A percentile compares a stretch with the other conserved stretches of the same genome.
These are phyloP conservation scores for Cornus florida DNA, from an alignment of 148 eudicot species.

Conservation along the genomic window DNA sequence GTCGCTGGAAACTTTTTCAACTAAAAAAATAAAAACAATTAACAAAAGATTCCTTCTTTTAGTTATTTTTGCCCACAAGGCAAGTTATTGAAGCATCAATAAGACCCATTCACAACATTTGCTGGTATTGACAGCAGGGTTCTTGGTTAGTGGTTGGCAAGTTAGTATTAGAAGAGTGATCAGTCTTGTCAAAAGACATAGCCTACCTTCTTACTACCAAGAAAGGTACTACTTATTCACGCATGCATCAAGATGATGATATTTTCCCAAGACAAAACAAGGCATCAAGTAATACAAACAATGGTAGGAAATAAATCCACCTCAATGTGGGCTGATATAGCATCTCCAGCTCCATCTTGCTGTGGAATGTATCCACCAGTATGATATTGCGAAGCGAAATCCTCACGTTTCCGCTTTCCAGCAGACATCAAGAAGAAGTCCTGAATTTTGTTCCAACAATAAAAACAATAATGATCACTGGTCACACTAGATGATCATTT, in stretches of 20 bases:
- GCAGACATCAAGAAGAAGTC: constrained; percentile 66
- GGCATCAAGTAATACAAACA: not conserved
- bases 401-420: constrained; percentile 88
- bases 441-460: constrained; percentile 36
- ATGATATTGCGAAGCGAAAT: constrained; percentile 53
- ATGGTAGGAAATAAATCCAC: constrained; percentile 29
- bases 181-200: not conserved
- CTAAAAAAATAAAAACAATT: too few relatives aligned
- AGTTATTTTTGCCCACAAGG: not conserved
- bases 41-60: not conserved
- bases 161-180: constrained; percentile 7
- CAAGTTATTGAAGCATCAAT: not conserved
- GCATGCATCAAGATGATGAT: constrained; percentile 1
- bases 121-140: not conserved
- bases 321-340: constrained; percentile 43
- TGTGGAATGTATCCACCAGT: constrained; percentile 80
- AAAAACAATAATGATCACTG: constrained; percentile 8
- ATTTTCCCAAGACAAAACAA: not conserved
- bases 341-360: constrained; percentile 88
- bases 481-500: not conserved
- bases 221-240: not conserved
- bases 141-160: not conserved
- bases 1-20: not conserved
- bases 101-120: not conserved
- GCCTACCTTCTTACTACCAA: not conserved